Evolutionary conservation across 805 yeast genomes (phyloP).

Genomic region (Ogataea saltuana): DNA sequence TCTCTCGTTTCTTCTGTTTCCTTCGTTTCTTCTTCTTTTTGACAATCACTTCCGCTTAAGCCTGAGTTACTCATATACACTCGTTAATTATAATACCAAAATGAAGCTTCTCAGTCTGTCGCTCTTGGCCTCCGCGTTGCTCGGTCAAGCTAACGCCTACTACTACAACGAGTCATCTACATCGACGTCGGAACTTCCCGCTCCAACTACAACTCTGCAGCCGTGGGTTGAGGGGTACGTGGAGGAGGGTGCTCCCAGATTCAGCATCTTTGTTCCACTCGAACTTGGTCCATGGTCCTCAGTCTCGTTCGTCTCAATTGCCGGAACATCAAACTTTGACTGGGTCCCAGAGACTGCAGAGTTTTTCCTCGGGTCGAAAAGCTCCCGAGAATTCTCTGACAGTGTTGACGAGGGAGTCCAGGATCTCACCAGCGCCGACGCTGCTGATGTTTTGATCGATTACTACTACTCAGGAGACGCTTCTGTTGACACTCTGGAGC

Average conservation of each 20-base stretch:
- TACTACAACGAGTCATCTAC: neutral
- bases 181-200: slow-evolving; percentile 5
- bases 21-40: no score
- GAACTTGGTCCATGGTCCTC: slow-evolving; percentile 23
- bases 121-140: slow-evolving; percentile 2
- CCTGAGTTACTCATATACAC: neutral
- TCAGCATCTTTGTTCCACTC: slow-evolving; percentile 23
- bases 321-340: slow-evolving; percentile 18
- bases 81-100: neutral
- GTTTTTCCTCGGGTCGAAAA: slow-evolving; percentile 11
- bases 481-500: slow-evolving; percentile 12
- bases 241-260: slow-evolving; percentile 22
- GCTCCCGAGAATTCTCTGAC: slow-evolving; percentile 3
- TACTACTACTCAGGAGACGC: slow-evolving; percentile 10
- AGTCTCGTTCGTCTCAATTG: slow-evolving; percentile 20
- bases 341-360: slow-evolving; percentile 22
- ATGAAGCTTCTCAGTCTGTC: slow-evolving; percentile 7
- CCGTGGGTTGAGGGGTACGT: slow-evolving; percentile 24
- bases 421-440: slow-evolving; percentile 16
- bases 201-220: slow-evolving; percentile 14
- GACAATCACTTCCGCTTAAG: no score
- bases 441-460: slow-evolving; percentile 16
- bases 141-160: slow-evolving; percentile 8
- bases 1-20: no score
- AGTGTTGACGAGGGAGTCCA: slow-evolving; percentile 10